Evolutionary conservation across 768 basidiomycete species (phyloP).

Genomic region (Gymnopilus junonius): DNA sequence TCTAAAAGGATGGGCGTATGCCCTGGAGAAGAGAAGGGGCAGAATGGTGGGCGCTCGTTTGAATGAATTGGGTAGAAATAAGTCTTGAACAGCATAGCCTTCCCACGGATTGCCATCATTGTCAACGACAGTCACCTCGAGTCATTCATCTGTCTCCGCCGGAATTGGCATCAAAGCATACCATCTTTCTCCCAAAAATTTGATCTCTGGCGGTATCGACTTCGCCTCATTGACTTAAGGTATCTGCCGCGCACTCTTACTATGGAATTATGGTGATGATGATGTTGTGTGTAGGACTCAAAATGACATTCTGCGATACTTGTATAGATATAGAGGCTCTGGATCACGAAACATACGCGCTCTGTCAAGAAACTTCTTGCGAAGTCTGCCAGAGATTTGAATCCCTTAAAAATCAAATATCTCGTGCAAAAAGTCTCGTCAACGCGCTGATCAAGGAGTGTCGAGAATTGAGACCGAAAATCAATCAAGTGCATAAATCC

Average conservation of each 20-base stretch:
- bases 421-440: not conserved
- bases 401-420: not conserved
- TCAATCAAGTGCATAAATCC: not conserved
- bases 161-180: not conserved
- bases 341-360: not conserved
- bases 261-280: not conserved
- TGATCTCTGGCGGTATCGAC: too few species aligned
- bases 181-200: not conserved
- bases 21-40: conserved; percentile 1
- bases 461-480: not conserved
- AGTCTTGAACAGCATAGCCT: not conserved
- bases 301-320: not conserved
- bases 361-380: not conserved
- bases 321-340: too few species aligned
- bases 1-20: not conserved
- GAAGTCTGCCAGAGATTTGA: not conserved
- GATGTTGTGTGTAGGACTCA: not conserved
- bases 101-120: not conserved
- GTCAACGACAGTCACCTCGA: not conserved
- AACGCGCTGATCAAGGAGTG: not conserved
- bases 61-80: not conserved
- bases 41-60: conserved; percentile 6
- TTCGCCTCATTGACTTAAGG: too few species aligned
- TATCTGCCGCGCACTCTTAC: too few species aligned
- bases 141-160: not conserved